A percentile compares a stretch with the other conserved stretches of the same genome.
Evolutionary conservation across 192 early-diverging fungal genomes (phyloP).

Genomic region (Chytriomyces hyalinus): DNA sequence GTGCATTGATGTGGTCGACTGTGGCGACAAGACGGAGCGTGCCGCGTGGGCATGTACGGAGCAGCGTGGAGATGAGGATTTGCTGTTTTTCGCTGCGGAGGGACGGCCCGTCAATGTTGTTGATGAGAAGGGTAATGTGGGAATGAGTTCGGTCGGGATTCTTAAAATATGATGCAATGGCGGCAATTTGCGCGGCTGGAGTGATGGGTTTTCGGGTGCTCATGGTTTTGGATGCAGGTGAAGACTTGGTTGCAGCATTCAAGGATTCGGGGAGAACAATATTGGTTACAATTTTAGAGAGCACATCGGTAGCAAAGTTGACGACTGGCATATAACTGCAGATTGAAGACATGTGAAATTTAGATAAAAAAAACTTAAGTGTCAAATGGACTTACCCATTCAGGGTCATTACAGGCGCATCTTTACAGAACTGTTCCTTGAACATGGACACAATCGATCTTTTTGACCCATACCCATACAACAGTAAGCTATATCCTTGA

Average conservation of each 20-base stretch:
- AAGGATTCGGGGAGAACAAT: slow-evolving; percentile 31
- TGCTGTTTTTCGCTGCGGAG: slow-evolving; percentile 76
- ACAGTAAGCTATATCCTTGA: slow-evolving; percentile 84
- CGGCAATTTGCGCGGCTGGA: slow-evolving; percentile 53
- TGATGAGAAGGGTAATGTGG: slow-evolving; percentile 76
- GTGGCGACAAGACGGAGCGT: slow-evolving; percentile 81
- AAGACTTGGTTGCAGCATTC: slow-evolving; percentile 11
- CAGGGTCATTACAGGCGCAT: slow-evolving; percentile 74
- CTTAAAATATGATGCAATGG: slow-evolving; percentile 70
- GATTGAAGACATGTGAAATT: not conserved
- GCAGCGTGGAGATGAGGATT: slow-evolving; percentile 68
- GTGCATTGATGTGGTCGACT: slow-evolving; percentile 90
- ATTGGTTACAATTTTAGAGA: slow-evolving; percentile 63
- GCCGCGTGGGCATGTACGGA: slow-evolving; percentile 52
- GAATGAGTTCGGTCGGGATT: slow-evolving; percentile 50
- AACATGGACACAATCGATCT: slow-evolving; percentile 78
- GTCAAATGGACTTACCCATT: slow-evolving; percentile 61
- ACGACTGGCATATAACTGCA: slow-evolving; percentile 73
- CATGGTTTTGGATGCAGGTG: slow-evolving; percentile 42
- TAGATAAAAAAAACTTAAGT: not conserved
- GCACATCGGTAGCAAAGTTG: slow-evolving; percentile 69
- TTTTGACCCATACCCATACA: slow-evolving; percentile 96
- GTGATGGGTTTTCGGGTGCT: slow-evolving; percentile 60
- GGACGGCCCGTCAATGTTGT: slow-evolving; percentile 85
- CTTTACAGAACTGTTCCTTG: slow-evolving; percentile 50